Percentiles rank a stretch among this genome's conserved stretches.
These are phyloP conservation scores for Wallacemonas sp. DNA, from an alignment of 208 protist genomes.

Conservation along the genomic window DNA sequence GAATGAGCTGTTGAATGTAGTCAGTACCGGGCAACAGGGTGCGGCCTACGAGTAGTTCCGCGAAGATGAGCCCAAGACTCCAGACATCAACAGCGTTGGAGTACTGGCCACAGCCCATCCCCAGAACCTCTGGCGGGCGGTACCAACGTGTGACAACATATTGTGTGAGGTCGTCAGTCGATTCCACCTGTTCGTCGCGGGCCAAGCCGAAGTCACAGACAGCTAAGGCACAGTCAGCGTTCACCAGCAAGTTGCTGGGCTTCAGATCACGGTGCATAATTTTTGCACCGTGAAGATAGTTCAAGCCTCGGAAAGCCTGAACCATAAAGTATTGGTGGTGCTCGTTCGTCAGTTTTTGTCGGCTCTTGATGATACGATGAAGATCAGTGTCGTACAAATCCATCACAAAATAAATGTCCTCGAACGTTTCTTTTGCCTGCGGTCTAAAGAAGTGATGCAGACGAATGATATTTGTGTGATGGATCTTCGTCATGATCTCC, in stretches of 20 bases:
- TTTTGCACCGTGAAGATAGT: slow-evolving; percentile 97
- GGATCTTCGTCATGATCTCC: slow-evolving; percentile 92
- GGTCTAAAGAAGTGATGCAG: slow-evolving; percentile 88
- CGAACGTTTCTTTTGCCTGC: slow-evolving; percentile 57
- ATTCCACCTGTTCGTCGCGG: slow-evolving; percentile 69
- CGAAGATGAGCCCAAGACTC: slow-evolving; percentile 98
- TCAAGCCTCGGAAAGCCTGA: slow-evolving; percentile 95
- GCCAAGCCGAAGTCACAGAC: slow-evolving; percentile 94
- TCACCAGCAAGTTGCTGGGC: slow-evolving; percentile 95
- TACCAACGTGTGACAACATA: slow-evolving; percentile 99
- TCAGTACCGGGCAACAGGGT: slow-evolving; percentile 93
- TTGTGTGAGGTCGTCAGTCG: slow-evolving; percentile 89
- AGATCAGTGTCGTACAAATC: slow-evolving; percentile 97
- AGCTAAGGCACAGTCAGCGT: slow-evolving; percentile 93
- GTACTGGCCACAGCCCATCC: slow-evolving; percentile 90
- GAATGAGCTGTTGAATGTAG: slow-evolving; percentile 83
- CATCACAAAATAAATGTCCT: slow-evolving; percentile 91
- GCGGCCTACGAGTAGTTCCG: slow-evolving; percentile 97
- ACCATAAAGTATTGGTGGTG: slow-evolving; percentile 99
- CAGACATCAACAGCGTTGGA: slow-evolving; percentile 96
- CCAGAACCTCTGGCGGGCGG: slow-evolving; percentile 98
- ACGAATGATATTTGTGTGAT: slow-evolving; percentile 93
- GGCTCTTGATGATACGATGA: slow-evolving; percentile 95
- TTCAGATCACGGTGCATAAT: slow-evolving; percentile 97
- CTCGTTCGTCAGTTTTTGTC: slow-evolving; percentile 95